Conservation (phyloP, 2,329 filamentous ascomycete genomes). For the Pseudogymnoascus sp. region DNA sequence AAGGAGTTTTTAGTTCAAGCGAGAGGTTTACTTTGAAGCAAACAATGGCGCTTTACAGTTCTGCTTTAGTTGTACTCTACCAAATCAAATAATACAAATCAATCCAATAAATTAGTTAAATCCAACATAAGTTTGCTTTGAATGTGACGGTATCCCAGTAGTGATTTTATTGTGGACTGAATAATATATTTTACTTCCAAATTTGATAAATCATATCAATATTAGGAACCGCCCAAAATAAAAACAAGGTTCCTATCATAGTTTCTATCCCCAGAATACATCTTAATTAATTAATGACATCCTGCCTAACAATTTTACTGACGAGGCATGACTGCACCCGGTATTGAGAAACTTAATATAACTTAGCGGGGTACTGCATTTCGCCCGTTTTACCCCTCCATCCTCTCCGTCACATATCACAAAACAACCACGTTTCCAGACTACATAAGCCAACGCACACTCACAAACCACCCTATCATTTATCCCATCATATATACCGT, state of each 20-base stretch:
- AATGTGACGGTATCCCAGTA: background rate
- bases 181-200: too few relatives aligned
- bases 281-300: background rate
- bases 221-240: background rate
- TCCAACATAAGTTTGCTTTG: background rate
- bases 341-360: background rate
- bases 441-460: too few relatives aligned
- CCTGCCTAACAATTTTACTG: background rate
- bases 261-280: background rate
- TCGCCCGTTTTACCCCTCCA: too few relatives aligned
- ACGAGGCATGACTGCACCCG: background rate
- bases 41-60: background rate
- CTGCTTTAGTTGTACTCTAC: background rate
- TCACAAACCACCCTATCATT: too few relatives aligned
- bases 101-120: background rate
- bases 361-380: background rate
- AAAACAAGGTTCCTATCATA: background rate
- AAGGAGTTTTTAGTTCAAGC: background rate
- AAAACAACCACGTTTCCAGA: too few relatives aligned
- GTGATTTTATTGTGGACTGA: background rate
- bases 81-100: slow-evolving; percentile 2
- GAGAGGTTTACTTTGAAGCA: background rate
- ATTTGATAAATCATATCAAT: background rate
- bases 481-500: too few relatives aligned
- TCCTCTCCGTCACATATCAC: too few relatives aligned